Percentiles rank a stretch among this genome's conserved stretches.
phyloP scores from a whole-genome alignment of 495 filamentous ascomycete species.

The Daldinia childiae region DNA sequence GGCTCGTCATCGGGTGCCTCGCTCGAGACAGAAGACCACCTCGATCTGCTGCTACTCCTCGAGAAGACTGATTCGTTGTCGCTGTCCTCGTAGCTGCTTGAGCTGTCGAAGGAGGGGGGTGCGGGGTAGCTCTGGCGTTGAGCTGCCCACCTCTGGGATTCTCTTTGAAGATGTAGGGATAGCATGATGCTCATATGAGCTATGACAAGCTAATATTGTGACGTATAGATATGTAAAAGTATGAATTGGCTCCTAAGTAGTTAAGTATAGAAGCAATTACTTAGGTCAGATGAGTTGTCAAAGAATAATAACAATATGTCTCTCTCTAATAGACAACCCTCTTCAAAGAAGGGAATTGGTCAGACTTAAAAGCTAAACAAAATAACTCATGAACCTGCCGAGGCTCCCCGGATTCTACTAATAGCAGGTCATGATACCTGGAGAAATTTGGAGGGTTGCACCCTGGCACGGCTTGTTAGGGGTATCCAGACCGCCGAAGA shows the following conservation, averaged over 20 bases:
- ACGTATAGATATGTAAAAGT: conserved; percentile 19
- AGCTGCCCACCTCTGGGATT: conserved; percentile 38
- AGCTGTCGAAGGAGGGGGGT: conserved; percentile 13
- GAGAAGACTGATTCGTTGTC: conserved; percentile 39
- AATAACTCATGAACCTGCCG: conserved; percentile 36
- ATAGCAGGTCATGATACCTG: conserved; percentile 27
- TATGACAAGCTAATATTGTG: conserved; percentile 8
- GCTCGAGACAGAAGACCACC: conserved; percentile 44
- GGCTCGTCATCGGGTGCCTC: conserved; percentile 40
- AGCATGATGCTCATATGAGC: conserved; percentile 18
- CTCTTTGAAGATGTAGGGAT: conserved; percentile 31
- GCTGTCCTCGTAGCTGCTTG: conserved; percentile 26
- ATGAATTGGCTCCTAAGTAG: conserved; percentile 17
- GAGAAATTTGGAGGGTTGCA: conserved; percentile 25
- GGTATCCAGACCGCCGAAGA: conserved; percentile 30
- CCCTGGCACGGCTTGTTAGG: conserved; percentile 7
- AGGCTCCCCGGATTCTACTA: conserved; percentile 31
- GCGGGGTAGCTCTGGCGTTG: conserved; percentile 41
- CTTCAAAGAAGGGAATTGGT: conserved; percentile 14
- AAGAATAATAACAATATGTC: conserved; percentile 9
- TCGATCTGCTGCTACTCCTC: conserved; percentile 13
- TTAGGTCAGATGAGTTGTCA: conserved; percentile 1
- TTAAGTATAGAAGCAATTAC: conserved; percentile 1
- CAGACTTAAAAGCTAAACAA: conserved; percentile 32
- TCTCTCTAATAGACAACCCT: background rate